phyloP scores from a whole-genome alignment of 2,329 filamentous ascomycete genomes.

The Cladobotryum protrusum region DNA sequence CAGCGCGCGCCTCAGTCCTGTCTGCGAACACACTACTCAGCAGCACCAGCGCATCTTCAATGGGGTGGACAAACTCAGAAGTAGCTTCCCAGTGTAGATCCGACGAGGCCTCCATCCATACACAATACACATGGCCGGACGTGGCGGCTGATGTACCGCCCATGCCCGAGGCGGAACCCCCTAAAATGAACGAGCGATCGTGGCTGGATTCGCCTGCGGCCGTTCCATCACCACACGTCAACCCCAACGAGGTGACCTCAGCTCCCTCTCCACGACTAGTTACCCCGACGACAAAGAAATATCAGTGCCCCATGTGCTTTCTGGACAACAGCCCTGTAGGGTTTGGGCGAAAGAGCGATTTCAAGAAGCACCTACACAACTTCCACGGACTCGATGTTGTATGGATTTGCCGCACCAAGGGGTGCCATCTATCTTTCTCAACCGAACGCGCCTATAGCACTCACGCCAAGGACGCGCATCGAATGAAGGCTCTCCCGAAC shows the following conservation, averaged over 20 bases:
- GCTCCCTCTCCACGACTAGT: conserved; percentile 32
- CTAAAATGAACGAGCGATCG: conserved; percentile 29
- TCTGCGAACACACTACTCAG: conserved; percentile 36
- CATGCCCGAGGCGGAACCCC: conserved; percentile 29
- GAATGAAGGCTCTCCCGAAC: conserved; percentile 35
- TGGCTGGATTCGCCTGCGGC: conserved; percentile 35
- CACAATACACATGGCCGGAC: conserved; percentile 34
- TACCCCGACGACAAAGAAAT: conserved; percentile 34
- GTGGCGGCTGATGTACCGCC: conserved; percentile 26
- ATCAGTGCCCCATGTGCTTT: conserved; percentile 41
- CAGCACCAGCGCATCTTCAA: conserved; percentile 34
- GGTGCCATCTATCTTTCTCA: conserved; percentile 37
- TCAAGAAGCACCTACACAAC: conserved; percentile 44
- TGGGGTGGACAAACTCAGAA: conserved; percentile 37
- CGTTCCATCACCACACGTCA: conserved; percentile 30
- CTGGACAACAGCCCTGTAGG: conserved; percentile 40
- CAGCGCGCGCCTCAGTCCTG: conserved; percentile 34
- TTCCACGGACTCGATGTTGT: conserved; percentile 38
- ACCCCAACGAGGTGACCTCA: conserved; percentile 27
- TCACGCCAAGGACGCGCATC: conserved; percentile 38
- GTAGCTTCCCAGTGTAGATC: conserved; percentile 33
- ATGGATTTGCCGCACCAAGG: conserved; percentile 38
- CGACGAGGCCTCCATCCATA: conserved; percentile 34
- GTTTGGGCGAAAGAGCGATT: conserved; percentile 41
- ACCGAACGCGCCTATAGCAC: conserved; percentile 40